A percentile compares a stretch with the other conserved stretches of the same genome.
These are phyloP conservation scores for Acanthamoeba healyi DNA, from an alignment of 208 protist genomes.

Conservation along the genomic window DNA sequence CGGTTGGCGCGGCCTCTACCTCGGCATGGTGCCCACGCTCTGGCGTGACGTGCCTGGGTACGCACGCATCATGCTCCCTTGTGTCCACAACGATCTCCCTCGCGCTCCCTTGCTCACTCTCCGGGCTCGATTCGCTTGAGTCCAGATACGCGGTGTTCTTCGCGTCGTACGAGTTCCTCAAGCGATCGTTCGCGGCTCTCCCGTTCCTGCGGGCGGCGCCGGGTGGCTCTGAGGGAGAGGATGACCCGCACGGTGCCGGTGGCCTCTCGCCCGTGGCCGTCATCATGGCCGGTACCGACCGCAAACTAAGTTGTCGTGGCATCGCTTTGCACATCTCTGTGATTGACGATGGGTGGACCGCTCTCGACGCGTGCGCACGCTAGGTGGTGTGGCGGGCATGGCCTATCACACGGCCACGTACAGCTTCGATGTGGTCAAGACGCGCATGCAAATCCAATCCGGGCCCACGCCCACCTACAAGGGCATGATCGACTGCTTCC, in stretches of 20 bases:
- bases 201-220: background rate
- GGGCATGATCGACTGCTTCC: background rate
- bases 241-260: background rate
- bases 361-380: background rate
- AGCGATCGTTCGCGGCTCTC: conserved; percentile 11
- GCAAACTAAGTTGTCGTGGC: no score
- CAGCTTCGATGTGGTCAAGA: conserved; percentile 6
- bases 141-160: background rate
- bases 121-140: background rate
- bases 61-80: background rate
- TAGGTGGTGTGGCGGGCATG: conserved; percentile 28
- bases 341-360: no score
- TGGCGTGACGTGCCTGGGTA: conserved; percentile 24
- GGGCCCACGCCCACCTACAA: conserved; percentile 22
- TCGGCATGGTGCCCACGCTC: conserved; percentile 6
- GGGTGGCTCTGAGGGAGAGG: background rate
- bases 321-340: background rate
- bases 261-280: conserved; percentile 5
- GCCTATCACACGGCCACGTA: conserved; percentile 30
- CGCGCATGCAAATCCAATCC: conserved; percentile 27
- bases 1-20: conserved; percentile 24
- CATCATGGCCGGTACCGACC: conserved; percentile 1
- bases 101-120: background rate
- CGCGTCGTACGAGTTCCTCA: conserved; percentile 4
- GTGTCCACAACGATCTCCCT: no score